Evolutionary conservation across 805 yeast species (phyloP).

Genomic region (Aciculoconidium aculeatum): DNA sequence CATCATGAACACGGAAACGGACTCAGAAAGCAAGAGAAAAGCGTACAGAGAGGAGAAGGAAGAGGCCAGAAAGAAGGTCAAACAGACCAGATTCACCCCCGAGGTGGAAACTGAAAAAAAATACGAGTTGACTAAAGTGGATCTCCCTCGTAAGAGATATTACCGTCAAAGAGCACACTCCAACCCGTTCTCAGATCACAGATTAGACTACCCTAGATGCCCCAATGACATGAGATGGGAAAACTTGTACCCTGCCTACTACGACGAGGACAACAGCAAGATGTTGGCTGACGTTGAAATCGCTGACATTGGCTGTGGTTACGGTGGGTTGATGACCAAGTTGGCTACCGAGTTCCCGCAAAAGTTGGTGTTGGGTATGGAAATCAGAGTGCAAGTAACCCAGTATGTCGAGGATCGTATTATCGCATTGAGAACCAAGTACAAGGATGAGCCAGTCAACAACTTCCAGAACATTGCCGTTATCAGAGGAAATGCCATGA

Average conservation of each 20-base stretch:
- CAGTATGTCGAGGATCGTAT: slow-evolving; percentile 95
- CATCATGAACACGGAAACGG: slow-evolving; percentile 3
- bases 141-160: slow-evolving; percentile 76
- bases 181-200: slow-evolving; percentile 94
- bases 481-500: slow-evolving; percentile 94
- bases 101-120: slow-evolving; percentile 24
- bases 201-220: slow-evolving; percentile 75
- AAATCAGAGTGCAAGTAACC: slow-evolving; percentile 95
- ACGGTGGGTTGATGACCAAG: slow-evolving; percentile 83
- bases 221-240: slow-evolving; percentile 90
- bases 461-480: slow-evolving; percentile 83
- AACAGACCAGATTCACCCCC: slow-evolving; percentile 43
- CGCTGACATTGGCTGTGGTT: slow-evolving; percentile 97
- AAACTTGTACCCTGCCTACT: slow-evolving; percentile 60
- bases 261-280: slow-evolving; percentile 34
- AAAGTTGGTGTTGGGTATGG: slow-evolving; percentile 84
- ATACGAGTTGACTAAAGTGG: slow-evolving; percentile 24
- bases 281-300: slow-evolving; percentile 62
- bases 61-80: slow-evolving; percentile 37
- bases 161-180: slow-evolving; percentile 98
- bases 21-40: slow-evolving; percentile 37
- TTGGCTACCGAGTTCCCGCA: slow-evolving; percentile 75
- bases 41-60: slow-evolving; percentile 45
- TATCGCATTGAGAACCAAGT: slow-evolving; percentile 72
- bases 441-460: slow-evolving; percentile 22